Base-by-base conservation (phyloP, 805 yeast species). In the Lipomyces yamanashiensis region DNA sequence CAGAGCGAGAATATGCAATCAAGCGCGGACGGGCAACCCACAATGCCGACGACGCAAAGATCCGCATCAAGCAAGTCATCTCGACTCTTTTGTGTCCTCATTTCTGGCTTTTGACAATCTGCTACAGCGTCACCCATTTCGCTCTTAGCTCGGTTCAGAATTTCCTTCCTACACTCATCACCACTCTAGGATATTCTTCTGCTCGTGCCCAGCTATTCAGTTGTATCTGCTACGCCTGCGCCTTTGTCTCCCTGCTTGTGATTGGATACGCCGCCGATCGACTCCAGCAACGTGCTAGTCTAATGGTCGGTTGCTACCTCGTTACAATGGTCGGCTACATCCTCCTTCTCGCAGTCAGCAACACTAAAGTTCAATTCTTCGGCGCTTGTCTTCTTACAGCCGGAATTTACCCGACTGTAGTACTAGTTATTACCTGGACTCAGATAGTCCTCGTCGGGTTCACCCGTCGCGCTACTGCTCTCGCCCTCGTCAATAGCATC, bases 211-310 rank as follows among this genome's bases (percentile, higher is more conserved):
- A 90, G 74, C 82, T 87, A 59, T 87, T 87, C 77, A 87, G 96
- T 0, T 88, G 91, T 58, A 91, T 90, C 69, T 95, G 96, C 33
- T 91, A 95, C 90, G 78, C 89, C 48, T 77, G 81, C 43, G 89
- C 96, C 0, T 87, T 90, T 71, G 90, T 87, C 8, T 77, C 83
- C 37, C 83, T 87, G 50, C 85, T 87, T 74, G 69, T 83, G 1
- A 68, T 82, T 21, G 93, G 96, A 0, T 78, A 80, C 64, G 65
- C 80, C 60, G 87, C 95, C 0, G 96, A 90, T 74, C 75, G 73
- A 52, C 59, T 76, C 19, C 78, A 82, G 66, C 74, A 75, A 52
- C 68, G 82, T 5, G 77, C 66, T 48, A 49, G 61, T 8, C 67
- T 74, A 44, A 61, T 71, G 13, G 39, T 74, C 4, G 43, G 64